phyloP scores from a whole-genome alignment of 2,329 filamentous ascomycete species.

The Sordariomycetes sp. region DNA sequence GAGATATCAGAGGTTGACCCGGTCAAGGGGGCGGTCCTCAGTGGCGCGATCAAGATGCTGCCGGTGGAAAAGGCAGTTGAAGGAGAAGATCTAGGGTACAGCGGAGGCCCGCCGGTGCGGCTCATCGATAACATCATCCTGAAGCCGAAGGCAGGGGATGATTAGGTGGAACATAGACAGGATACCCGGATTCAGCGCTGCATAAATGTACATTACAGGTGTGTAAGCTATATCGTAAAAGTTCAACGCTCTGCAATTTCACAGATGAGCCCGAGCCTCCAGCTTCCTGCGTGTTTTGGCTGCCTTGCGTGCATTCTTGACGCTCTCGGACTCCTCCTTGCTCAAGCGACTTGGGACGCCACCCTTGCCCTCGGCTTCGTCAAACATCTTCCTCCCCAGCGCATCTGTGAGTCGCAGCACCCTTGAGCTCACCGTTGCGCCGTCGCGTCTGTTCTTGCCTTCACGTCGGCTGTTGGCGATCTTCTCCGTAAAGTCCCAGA shows the following conservation, averaged over 20 bases:
- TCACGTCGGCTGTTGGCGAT: slow-evolving; percentile 78
- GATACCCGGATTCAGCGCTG: slow-evolving; percentile 1
- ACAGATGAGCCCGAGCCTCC: slow-evolving; percentile 39
- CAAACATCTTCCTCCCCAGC: slow-evolving; percentile 63
- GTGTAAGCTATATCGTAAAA: neutral
- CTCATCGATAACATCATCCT: slow-evolving; percentile 92
- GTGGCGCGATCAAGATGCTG: slow-evolving; percentile 83
- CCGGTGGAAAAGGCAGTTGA: slow-evolving; percentile 61
- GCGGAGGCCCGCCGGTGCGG: slow-evolving; percentile 66
- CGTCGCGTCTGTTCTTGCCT: slow-evolving; percentile 93
- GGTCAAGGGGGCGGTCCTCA: slow-evolving; percentile 68
- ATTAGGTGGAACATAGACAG: no score
- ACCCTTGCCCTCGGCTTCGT: slow-evolving; percentile 33
- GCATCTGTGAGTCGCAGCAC: slow-evolving; percentile 70
- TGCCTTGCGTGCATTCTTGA: slow-evolving; percentile 34
- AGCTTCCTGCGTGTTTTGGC: slow-evolving; percentile 38
- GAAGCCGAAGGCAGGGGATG: slow-evolving; percentile 22
- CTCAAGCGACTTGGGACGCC: slow-evolving; percentile 33
- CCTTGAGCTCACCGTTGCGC: slow-evolving; percentile 74
- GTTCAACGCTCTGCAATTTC: neutral
- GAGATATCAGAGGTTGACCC: slow-evolving; percentile 67
- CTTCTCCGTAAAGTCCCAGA: slow-evolving; percentile 89
- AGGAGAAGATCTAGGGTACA: slow-evolving; percentile 67
- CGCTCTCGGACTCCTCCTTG: slow-evolving; percentile 36
- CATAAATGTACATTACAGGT: no score